phyloP scores from a whole-genome alignment of 257 asterid genomes.

The Fraxinus cuspidata region DNA sequence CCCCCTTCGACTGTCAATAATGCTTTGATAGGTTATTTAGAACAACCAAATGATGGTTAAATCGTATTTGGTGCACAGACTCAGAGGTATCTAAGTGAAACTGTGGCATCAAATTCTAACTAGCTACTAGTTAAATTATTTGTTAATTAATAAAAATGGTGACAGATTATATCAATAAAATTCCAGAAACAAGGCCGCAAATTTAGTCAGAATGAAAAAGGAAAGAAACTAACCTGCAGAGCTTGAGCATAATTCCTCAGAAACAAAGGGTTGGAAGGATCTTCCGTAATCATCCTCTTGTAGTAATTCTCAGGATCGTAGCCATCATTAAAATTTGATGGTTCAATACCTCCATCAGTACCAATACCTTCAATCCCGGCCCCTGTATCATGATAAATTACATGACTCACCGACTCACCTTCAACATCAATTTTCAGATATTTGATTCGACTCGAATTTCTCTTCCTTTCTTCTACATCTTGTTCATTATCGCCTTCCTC shows the following conservation, averaged over 20 bases:
- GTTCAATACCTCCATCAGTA: slow-evolving; percentile 19
- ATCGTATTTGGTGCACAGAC: background rate
- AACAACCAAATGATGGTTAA: background rate
- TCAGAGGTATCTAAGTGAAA: background rate
- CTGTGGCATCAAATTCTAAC: background rate
- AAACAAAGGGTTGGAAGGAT: slow-evolving; percentile 56
- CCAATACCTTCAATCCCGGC: slow-evolving; percentile 14
- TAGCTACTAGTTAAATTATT: background rate
- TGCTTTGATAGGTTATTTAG: slow-evolving; percentile 3
- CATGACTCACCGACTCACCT: slow-evolving; percentile 8
- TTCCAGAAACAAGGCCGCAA: background rate
- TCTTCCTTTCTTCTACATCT: slow-evolving; percentile 22
- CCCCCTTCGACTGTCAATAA: slow-evolving; percentile 59
- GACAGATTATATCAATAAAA: background rate
- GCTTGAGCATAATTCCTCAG: slow-evolving; percentile 65
- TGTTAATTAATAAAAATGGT: background rate
- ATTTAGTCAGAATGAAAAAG: background rate
- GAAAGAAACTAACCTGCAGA: slow-evolving; percentile 58
- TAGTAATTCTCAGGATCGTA: slow-evolving; percentile 43
- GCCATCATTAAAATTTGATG: slow-evolving; percentile 22
- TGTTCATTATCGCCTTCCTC: slow-evolving; percentile 41
- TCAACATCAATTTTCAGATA: slow-evolving; percentile 34
- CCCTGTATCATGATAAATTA: slow-evolving; percentile 22
- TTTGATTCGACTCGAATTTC: slow-evolving; percentile 30
- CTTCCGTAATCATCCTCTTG: slow-evolving; percentile 35